Evolutionary conservation across 2,329 filamentous ascomycete genomes (phyloP).

Genomic region (Trichoderma brevicompactum): DNA sequence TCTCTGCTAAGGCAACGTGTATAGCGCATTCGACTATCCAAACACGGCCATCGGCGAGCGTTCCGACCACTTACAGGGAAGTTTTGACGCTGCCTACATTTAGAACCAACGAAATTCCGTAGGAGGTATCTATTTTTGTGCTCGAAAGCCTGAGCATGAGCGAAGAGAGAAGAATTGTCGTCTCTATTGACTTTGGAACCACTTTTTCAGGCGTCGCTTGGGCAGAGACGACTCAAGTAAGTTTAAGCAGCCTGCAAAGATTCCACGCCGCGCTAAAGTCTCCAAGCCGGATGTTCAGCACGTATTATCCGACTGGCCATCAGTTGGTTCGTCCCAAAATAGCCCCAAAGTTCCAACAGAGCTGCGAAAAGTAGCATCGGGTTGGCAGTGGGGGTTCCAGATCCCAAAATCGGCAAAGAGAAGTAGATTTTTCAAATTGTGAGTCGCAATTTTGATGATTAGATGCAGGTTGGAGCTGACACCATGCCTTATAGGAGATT

Average conservation of each 20-base stretch:
- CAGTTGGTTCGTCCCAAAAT: slow-evolving; percentile 39
- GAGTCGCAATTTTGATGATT: slow-evolving; percentile 34
- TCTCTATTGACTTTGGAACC: slow-evolving; percentile 61
- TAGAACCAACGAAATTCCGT: slow-evolving; percentile 10
- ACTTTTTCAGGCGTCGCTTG: slow-evolving; percentile 61
- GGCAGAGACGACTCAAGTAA: slow-evolving; percentile 49
- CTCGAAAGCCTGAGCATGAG: slow-evolving; percentile 36
- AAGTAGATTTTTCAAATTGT: slow-evolving; percentile 56
- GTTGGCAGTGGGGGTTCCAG: slow-evolving; percentile 56
- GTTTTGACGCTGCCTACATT: slow-evolving; percentile 2
- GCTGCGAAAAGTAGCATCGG: slow-evolving; percentile 48
- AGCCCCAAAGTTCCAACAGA: slow-evolving; percentile 55
- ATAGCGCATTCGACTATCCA: slow-evolving; percentile 14
- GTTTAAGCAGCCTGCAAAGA: slow-evolving; percentile 29
- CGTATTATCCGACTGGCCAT: slow-evolving; percentile 52
- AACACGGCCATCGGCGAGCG: neutral
- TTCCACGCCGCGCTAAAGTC: slow-evolving; percentile 34
- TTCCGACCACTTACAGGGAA: slow-evolving; percentile 11
- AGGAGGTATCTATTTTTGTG: slow-evolving; percentile 21
- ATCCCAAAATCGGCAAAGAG: slow-evolving; percentile 48
- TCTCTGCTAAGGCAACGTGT: slow-evolving; percentile 18
- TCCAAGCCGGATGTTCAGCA: slow-evolving; percentile 47
- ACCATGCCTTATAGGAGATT: slow-evolving; percentile 38
- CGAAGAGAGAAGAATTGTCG: slow-evolving; percentile 49
- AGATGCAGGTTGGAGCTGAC: slow-evolving; percentile 3